Evolutionary conservation across 331 rosid species (phyloP).

Genomic region (Cydonia oblonga): DNA sequence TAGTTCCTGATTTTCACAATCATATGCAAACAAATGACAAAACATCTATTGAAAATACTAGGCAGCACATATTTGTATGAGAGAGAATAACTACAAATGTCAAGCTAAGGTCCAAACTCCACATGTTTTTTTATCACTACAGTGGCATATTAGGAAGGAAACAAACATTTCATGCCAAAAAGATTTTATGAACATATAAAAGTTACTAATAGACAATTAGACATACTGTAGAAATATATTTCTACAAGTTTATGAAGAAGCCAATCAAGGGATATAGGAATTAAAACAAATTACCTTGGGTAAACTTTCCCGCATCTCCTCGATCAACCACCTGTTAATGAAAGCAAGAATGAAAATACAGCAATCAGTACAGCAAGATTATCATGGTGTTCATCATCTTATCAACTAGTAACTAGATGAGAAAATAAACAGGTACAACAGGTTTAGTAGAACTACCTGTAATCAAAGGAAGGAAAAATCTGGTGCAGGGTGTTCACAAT

Average conservation of each 20-base stretch:
- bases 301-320: slow-evolving; percentile 81
- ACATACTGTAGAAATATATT: neutral
- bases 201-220: neutral
- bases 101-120: neutral
- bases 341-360: slow-evolving; percentile 17
- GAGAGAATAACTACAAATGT: neutral
- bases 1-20: slow-evolving; percentile 57
- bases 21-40: slow-evolving; percentile 17
- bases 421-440: slow-evolving; percentile 1
- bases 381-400: slow-evolving; percentile 14
- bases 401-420: neutral
- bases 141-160: neutral
- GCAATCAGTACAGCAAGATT: slow-evolving; percentile 1
- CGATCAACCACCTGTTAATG: slow-evolving; percentile 78
- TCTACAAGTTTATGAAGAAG: neutral
- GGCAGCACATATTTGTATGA: neutral
- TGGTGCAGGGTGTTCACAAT: slow-evolving; percentile 66
- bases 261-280: neutral
- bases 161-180: neutral
- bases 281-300: slow-evolving; percentile 52
- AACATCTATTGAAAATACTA: neutral
- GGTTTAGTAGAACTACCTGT: slow-evolving; percentile 43
- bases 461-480: slow-evolving; percentile 81
- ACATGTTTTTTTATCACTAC: neutral
- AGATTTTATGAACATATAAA: neutral